phyloP scores from a whole-genome alignment of 2,329 filamentous ascomycete genomes.

The Ceratocystis eucalypticola region DNA sequence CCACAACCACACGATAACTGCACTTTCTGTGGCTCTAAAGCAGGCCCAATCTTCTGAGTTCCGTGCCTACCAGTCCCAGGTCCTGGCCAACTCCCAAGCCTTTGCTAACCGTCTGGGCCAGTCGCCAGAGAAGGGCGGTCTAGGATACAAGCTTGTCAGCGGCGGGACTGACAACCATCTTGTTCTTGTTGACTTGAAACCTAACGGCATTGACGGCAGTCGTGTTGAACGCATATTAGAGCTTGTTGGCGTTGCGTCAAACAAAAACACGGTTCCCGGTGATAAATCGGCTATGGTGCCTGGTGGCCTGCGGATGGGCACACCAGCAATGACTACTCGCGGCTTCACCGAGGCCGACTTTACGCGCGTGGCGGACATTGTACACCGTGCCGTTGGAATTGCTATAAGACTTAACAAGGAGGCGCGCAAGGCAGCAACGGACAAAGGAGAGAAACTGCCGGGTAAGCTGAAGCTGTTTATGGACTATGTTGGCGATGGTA shows the following conservation, averaged over 20 bases:
- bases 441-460: conserved; percentile 51
- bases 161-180: conserved; percentile 97
- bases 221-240: conserved; percentile 84
- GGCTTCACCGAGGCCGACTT: conserved; percentile 89
- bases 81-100: conserved; percentile 81
- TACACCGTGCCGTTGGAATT: conserved; percentile 70
- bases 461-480: conserved; percentile 54
- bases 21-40: conserved; percentile 83
- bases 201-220: conserved; percentile 73
- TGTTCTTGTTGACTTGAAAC: conserved; percentile 81
- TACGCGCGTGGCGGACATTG: conserved; percentile 68
- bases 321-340: conserved; percentile 92
- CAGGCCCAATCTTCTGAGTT: conserved; percentile 85
- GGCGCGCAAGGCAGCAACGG: conserved; percentile 53
- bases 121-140: conserved; percentile 57
- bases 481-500: conserved; percentile 53
- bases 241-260: conserved; percentile 87
- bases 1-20: conserved; percentile 98
- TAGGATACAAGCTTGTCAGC: conserved; percentile 80
- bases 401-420: conserved; percentile 62
- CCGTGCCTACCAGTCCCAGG: conserved; percentile 79
- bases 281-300: conserved; percentile 89
- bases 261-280: conserved; percentile 97
- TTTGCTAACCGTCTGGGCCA: conserved; percentile 56
- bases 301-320: conserved; percentile 84